Evolutionary conservation across 2,329 filamentous ascomycete species (phyloP).

Genomic region (Nothopassalora personata): DNA sequence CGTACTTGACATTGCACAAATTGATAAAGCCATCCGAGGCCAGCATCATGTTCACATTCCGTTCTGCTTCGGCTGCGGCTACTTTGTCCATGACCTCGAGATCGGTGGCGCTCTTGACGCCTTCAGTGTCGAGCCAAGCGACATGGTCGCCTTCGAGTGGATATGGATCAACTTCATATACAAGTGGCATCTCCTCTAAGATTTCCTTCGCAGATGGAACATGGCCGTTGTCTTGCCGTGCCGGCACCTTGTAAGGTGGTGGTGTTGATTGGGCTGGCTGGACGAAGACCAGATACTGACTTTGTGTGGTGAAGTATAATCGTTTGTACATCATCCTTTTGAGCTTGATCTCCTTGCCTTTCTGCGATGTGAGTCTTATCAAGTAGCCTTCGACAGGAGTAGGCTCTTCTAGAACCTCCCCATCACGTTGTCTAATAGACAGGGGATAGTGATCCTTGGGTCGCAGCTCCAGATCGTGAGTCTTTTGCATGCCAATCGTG

Average conservation of each 20-base stretch:
- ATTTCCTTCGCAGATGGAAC: constrained; percentile 54
- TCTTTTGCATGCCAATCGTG: constrained; percentile 60
- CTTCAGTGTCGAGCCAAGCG: constrained; percentile 49
- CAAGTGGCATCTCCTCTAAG: constrained; percentile 52
- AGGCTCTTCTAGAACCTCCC: constrained; percentile 52
- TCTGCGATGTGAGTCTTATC: constrained; percentile 59
- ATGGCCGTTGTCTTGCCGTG: constrained; percentile 36
- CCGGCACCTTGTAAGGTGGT: constrained; percentile 51
- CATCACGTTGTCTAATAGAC: constrained; percentile 38
- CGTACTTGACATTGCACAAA: constrained; percentile 51
- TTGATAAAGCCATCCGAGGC: constrained; percentile 62
- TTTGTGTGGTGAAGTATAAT: constrained; percentile 60
- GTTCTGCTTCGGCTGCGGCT: constrained; percentile 54
- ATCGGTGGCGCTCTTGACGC: constrained; percentile 31
- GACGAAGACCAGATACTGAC: constrained; percentile 59
- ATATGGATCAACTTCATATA: constrained; percentile 59
- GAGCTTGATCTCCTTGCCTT: constrained; percentile 52
- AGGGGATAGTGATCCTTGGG: constrained; percentile 62
- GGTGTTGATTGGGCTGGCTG: constrained; percentile 52
- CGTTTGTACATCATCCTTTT: constrained; percentile 61
- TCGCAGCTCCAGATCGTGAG: constrained; percentile 61
- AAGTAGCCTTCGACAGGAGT: constrained; percentile 61
- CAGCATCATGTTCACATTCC: constrained; percentile 54
- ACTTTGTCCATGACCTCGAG: constrained; percentile 52
- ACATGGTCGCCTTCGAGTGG: constrained; percentile 49